phyloP scores from a whole-genome alignment of 2,329 filamentous ascomycete species.

The Leptographium radiaticola region DNA sequence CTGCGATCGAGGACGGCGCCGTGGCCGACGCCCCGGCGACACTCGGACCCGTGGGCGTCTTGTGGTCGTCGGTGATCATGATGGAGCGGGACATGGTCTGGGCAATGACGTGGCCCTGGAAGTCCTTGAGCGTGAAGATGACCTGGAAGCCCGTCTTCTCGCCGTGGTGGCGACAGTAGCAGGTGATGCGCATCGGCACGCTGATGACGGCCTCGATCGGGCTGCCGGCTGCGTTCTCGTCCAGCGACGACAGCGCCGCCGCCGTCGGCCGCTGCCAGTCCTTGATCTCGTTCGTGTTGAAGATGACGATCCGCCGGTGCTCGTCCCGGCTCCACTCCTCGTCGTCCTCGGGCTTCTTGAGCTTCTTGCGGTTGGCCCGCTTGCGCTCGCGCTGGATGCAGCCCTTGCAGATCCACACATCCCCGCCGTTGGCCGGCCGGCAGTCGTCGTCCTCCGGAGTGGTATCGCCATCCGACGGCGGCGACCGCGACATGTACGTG shows the following conservation, averaged over 20 bases:
- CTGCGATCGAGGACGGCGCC: conserved; percentile 7
- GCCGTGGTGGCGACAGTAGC: conserved; percentile 88
- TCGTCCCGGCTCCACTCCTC: conserved; percentile 75
- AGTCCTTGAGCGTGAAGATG: conserved; percentile 89
- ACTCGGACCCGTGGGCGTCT: conserved; percentile 42
- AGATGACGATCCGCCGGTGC: conserved; percentile 70
- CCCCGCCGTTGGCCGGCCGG: conserved; percentile 76
- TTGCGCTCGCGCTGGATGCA: conserved; percentile 89
- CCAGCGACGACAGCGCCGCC: conserved; percentile 16
- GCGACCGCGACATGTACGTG: conserved; percentile 19
- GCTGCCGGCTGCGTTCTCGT: conserved; percentile 16
- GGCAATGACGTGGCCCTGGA: conserved; percentile 59
- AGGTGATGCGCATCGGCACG: conserved; percentile 89
- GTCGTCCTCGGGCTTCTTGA: conserved; percentile 86
- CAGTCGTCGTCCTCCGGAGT: conserved; percentile 48
- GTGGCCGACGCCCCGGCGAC: neutral
- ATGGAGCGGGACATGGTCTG: conserved; percentile 80
- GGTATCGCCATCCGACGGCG: conserved; percentile 16
- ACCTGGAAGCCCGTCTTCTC: conserved; percentile 88
- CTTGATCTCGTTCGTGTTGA: conserved; percentile 79
- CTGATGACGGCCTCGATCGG: conserved; percentile 41
- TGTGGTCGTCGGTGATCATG: conserved; percentile 97
- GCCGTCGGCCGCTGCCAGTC: conserved; percentile 56
- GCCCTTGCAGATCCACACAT: conserved; percentile 81
- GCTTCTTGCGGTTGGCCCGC: conserved; percentile 80